Base-by-base conservation (phyloP, 2,329 filamentous ascomycete species). In the Neoscytalidium dimidiatum region DNA sequence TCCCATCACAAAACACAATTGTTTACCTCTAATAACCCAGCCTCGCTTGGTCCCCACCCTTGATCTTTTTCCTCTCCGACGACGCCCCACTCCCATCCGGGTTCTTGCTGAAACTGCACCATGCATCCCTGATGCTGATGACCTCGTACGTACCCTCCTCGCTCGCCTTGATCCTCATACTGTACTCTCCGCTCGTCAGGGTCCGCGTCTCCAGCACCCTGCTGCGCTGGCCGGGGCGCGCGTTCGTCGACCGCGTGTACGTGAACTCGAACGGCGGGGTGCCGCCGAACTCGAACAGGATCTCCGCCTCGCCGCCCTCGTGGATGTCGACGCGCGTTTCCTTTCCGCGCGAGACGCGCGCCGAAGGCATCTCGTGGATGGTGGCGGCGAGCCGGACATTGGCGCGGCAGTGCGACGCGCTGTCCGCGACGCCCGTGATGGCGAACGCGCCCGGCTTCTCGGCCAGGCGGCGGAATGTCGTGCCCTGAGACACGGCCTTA, bases 101-200 rank as follows among this genome's bases (percentile, higher is more conserved):
- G 26, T 60, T 60, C 67, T 89, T 94, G 51, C 92, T 92, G 78
- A 96, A 97, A 28, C 92, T 89, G 76, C 95, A 99, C 80, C 87
- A 96, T 73, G 88, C 88, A 79, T 99, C 95, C 83, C 96, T 96
- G 79, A 99, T 97, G 11, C 92, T 90, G 31, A 98, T 92, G 19
- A 99, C 94, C 80, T 99, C 95, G 75, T 99, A 99, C 69, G 93
- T 97, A 57, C 95, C 95, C 83, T 98, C 95, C 74, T 97, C 92
- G 70, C 90, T 93, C 28, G 94, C 93, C 71, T 89, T 89, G 71
- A 98, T 86, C 28, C 88, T 87, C 84, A 96, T 94, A 72, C 82
- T 89, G 76, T 92, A 86, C 72, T 96, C 92, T 68, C 94, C 87
- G 56, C 91, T 94, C 19, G 91, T 84, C 71, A 97, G 94, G 69